Conservation (phyloP, 2,329 filamentous ascomycete genomes). For the Erysiphe pulchra region DNA sequence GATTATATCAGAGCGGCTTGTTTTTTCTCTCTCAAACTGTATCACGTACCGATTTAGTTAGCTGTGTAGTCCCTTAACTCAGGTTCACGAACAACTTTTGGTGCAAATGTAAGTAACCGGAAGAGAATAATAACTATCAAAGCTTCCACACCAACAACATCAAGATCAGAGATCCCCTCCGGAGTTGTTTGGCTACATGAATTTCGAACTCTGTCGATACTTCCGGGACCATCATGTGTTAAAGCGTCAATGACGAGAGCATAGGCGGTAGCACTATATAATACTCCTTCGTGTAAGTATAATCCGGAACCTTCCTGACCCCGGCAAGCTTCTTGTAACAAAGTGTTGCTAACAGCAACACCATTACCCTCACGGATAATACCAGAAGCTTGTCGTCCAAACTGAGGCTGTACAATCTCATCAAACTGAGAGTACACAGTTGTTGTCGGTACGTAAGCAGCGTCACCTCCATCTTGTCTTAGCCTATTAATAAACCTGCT, state of each 20-base stretch:
- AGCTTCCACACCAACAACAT: conserved; percentile 21
- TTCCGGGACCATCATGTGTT: conserved; percentile 19
- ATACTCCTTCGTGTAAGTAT: conserved; percentile 23
- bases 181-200: conserved; percentile 17
- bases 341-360: conserved; percentile 24
- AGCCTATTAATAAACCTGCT: conserved; percentile 19
- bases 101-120: conserved; percentile 13
- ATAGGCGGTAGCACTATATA: conserved; percentile 22
- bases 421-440: conserved; percentile 24
- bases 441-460: conserved; percentile 28
- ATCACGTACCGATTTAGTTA: background rate
- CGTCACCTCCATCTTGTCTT: conserved; percentile 20
- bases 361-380: conserved; percentile 14
- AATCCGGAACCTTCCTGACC: conserved; percentile 17
- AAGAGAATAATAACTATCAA: conserved; percentile 16
- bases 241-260: conserved; percentile 22
- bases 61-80: conserved; percentile 16
- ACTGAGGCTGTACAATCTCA: conserved; percentile 25
- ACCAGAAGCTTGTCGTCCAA: conserved; percentile 20
- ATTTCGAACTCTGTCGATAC: conserved; percentile 16
- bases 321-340: conserved; percentile 20
- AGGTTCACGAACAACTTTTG: conserved; percentile 17
- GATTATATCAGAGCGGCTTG: too few species aligned
- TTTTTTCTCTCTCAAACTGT: too few species aligned
- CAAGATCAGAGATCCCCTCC: conserved; percentile 17